These are phyloP conservation scores for Priceomyces medius DNA, from an alignment of 805 yeast genomes.

Conservation along the genomic window DNA sequence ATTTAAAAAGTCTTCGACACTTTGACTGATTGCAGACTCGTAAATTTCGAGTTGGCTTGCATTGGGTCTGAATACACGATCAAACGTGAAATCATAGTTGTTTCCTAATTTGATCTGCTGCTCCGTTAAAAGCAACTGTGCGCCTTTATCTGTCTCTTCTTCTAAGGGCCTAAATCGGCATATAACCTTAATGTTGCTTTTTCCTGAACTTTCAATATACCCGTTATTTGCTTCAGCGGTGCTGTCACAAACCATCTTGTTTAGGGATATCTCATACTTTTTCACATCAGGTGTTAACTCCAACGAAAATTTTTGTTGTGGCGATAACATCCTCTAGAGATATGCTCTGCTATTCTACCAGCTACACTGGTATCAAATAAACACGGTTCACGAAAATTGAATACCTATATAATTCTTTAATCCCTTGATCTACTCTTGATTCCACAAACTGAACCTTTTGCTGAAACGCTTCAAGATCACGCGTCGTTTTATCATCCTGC, in stretches of 20 bases:
- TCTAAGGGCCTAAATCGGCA: slow-evolving; percentile 69
- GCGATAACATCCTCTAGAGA: too few species aligned
- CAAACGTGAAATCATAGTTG: slow-evolving; percentile 51
- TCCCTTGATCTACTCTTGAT: too few species aligned
- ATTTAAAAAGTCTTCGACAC: slow-evolving; percentile 65
- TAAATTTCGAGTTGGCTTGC: slow-evolving; percentile 59
- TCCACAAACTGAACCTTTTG: not conserved
- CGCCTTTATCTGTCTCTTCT: slow-evolving; percentile 21
- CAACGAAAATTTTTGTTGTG: not conserved
- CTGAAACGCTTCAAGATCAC: not conserved
- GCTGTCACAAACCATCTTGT: not conserved
- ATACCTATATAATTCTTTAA: too few species aligned
- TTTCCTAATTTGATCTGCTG: not conserved
- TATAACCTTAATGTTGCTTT: slow-evolving; percentile 57
- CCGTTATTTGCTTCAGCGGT: not conserved
- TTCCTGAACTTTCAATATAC: slow-evolving; percentile 1
- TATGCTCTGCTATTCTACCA: too few species aligned
- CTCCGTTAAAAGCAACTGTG: not conserved
- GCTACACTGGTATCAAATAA: too few species aligned
- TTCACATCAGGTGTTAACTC: not conserved
- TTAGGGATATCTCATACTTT: not conserved
- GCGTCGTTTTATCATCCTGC: not conserved
- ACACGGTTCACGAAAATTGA: not conserved
- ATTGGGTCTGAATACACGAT: slow-evolving; percentile 55
- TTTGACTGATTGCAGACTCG: slow-evolving; percentile 55